Percentiles rank a stretch among this genome's conserved stretches.
Evolutionary conservation across 768 basidiomycete genomes (phyloP).

Genomic region (Phaeotremella skinneri): DNA sequence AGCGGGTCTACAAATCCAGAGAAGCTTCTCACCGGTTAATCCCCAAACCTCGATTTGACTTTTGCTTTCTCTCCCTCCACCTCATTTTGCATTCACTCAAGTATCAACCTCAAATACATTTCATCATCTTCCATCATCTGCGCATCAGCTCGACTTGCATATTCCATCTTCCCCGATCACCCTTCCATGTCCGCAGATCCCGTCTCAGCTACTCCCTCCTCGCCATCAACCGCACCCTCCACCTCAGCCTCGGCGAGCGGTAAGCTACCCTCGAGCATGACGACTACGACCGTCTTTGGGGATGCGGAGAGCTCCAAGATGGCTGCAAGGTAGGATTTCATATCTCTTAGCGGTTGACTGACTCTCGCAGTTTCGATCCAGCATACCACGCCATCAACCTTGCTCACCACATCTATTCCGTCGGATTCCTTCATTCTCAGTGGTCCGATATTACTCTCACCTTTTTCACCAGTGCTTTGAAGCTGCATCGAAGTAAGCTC

Average conservation of each 20-base stretch:
- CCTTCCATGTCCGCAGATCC: background rate
- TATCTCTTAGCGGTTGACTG: background rate
- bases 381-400: conserved; percentile 22
- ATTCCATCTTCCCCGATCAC: no score
- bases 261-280: background rate
- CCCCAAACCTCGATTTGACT: no score
- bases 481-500: conserved; percentile 45
- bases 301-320: conserved; percentile 30
- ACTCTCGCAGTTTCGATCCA: conserved; percentile 12
- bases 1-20: no score
- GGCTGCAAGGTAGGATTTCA: conserved; percentile 14
- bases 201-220: background rate
- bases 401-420: conserved; percentile 30
- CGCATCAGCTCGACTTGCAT: no score
- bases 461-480: conserved; percentile 29
- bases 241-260: conserved; percentile 2
- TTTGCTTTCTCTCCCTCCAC: no score
- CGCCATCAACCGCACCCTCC: conserved; percentile 3
- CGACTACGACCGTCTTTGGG: background rate
- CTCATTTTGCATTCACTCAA: no score
- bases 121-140: background rate
- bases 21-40: no score
- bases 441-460: conserved; percentile 39
- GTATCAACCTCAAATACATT: background rate
- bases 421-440: conserved; percentile 33